phyloP scores from a whole-genome alignment of 306 rosid genomes.

The Cicer judaicum region DNA sequence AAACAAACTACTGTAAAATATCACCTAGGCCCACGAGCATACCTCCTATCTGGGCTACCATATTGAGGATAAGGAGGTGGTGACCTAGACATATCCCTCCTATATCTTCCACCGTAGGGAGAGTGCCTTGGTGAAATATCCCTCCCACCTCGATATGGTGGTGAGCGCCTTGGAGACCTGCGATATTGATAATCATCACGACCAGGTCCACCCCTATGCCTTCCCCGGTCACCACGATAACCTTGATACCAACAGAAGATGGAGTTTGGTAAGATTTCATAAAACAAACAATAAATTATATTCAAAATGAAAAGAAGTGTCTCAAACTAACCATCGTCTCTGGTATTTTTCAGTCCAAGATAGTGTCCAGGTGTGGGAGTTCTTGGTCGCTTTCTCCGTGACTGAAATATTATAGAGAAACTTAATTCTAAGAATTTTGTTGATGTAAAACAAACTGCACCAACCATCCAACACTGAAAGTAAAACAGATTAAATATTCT shows the following conservation, averaged over 20 bases:
- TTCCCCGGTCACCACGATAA: slow-evolving; percentile 55
- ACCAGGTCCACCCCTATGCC: slow-evolving; percentile 77
- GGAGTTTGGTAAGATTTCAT: slow-evolving; percentile 11
- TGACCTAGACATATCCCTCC: slow-evolving; percentile 88
- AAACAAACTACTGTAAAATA: slow-evolving; percentile 12
- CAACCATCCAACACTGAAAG: slow-evolving; percentile 29
- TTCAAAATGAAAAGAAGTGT: neutral
- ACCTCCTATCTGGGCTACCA: slow-evolving; percentile 84
- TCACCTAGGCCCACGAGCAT: slow-evolving; percentile 74
- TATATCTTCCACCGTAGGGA: slow-evolving; percentile 76
- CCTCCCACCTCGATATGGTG: slow-evolving; percentile 83
- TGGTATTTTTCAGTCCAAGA: slow-evolving; percentile 87
- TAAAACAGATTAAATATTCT: slow-evolving; percentile 14
- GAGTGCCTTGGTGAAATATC: slow-evolving; percentile 80
- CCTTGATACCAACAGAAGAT: slow-evolving; percentile 46
- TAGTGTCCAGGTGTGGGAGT: slow-evolving; percentile 99
- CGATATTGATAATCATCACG: slow-evolving; percentile 80
- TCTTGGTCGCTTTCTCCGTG: slow-evolving; percentile 93
- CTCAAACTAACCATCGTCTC: slow-evolving; percentile 72
- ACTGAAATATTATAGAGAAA: slow-evolving; percentile 67
- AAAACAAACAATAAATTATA: neutral
- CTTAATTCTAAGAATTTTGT: slow-evolving; percentile 42
- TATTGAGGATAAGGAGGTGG: slow-evolving; percentile 59
- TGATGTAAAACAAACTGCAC: slow-evolving; percentile 17
- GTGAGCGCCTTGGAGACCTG: slow-evolving; percentile 90